These are phyloP conservation scores for Boletus pseudopeckii DNA, from an alignment of 768 basidiomycete species.

Conservation along the genomic window DNA sequence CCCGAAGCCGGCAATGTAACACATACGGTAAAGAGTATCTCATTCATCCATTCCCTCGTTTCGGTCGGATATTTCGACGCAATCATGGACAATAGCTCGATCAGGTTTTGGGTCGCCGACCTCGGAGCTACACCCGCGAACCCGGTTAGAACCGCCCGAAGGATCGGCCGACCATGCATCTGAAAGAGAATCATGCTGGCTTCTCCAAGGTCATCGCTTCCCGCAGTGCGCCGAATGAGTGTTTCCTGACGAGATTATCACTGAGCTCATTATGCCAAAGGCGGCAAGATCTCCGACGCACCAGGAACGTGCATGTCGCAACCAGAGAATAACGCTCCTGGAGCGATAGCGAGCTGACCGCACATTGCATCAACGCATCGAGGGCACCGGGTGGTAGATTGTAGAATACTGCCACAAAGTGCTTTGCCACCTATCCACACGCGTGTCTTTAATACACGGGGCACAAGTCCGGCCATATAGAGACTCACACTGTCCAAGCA, in stretches of 20 bases:
- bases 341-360: slow-evolving; percentile 60
- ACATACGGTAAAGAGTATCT: slow-evolving; percentile 63
- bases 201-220: slow-evolving; percentile 56
- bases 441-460: background rate
- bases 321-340: slow-evolving; percentile 87
- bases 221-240: slow-evolving; percentile 61
- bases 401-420: slow-evolving; percentile 61
- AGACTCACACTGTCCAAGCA: slow-evolving; percentile 70
- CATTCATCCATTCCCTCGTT: slow-evolving; percentile 67
- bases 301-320: slow-evolving; percentile 78
- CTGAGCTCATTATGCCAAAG: background rate
- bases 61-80: slow-evolving; percentile 53
- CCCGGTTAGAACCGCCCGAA: slow-evolving; percentile 71
- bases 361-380: slow-evolving; percentile 67
- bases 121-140: slow-evolving; percentile 85
- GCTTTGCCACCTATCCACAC: slow-evolving; percentile 42
- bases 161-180: slow-evolving; percentile 59
- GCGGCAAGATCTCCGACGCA: slow-evolving; percentile 35
- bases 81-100: slow-evolving; percentile 73
- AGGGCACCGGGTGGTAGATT: slow-evolving; percentile 60
- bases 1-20: slow-evolving; percentile 1
- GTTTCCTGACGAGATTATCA: slow-evolving; percentile 42
- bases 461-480: background rate
- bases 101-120: slow-evolving; percentile 77
- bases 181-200: slow-evolving; percentile 51